Conservation (phyloP, 495 filamentous ascomycete species). For the Clavariopsis aquatica region DNA sequence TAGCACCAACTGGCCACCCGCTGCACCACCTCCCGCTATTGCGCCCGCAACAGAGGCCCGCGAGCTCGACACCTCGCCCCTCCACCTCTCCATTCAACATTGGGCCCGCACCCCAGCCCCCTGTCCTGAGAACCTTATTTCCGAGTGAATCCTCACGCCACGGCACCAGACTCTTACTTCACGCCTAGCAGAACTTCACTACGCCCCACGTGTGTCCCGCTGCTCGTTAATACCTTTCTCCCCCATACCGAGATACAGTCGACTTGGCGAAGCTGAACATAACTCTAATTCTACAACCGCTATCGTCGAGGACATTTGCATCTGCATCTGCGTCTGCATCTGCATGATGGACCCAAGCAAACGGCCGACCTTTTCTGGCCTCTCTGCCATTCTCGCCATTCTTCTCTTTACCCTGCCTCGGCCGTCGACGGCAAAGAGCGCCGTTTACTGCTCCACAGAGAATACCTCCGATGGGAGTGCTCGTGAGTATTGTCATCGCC, state of each 20-base stretch:
- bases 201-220: not conserved
- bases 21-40: conserved; percentile 8
- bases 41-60: not conserved
- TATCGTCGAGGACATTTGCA: not conserved
- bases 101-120: not conserved
- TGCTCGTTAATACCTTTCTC: not conserved
- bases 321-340: too few relatives aligned
- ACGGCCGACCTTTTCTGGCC: not conserved
- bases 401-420: conserved; percentile 1
- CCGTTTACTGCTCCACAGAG: conserved; percentile 33
- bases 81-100: conserved; percentile 3
- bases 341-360: conserved; percentile 1
- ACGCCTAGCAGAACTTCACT: not conserved
- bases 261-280: conserved; percentile 22
- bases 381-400: conserved; percentile 19
- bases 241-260: not conserved
- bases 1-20: not conserved
- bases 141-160: conserved; percentile 4
- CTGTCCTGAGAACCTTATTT: not conserved
- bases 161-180: not conserved
- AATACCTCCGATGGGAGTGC: conserved; percentile 27
- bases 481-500: conserved; percentile 8
- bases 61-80: not conserved
- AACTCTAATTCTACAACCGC: conserved; percentile 1
- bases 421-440: not conserved